Evolutionary conservation across 108 stramenopile genomes (phyloP).

Genomic region (Cyclostephanos tholiformis): DNA sequence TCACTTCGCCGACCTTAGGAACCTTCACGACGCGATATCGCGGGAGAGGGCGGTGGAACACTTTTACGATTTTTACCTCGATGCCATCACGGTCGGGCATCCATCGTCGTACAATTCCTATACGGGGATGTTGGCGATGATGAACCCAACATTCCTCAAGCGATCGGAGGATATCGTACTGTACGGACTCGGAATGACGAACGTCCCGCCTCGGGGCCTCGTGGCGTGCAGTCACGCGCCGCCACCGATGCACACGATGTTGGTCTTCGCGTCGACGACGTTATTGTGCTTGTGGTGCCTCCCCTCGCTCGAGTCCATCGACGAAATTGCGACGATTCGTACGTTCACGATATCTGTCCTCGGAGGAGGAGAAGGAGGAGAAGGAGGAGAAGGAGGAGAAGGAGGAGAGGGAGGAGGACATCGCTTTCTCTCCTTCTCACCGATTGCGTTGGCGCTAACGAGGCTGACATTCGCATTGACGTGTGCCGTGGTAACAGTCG

Average conservation of each 20-base stretch:
- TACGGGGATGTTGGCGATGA: slow-evolving; percentile 39
- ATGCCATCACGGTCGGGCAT: slow-evolving; percentile 11
- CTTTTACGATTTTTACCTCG: slow-evolving; percentile 33
- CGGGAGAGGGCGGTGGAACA: slow-evolving; percentile 30
- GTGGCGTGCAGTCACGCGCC: slow-evolving; percentile 35
- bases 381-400: no score
- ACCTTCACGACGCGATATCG: slow-evolving; percentile 17
- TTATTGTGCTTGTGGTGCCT: slow-evolving; percentile 39
- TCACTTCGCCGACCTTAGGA: slow-evolving; percentile 26
- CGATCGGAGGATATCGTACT: slow-evolving; percentile 42
- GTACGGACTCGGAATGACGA: slow-evolving; percentile 32
- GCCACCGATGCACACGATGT: slow-evolving; percentile 62
- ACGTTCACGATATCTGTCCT: slow-evolving; percentile 61
- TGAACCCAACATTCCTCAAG: slow-evolving; percentile 42
- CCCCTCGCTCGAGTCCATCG: slow-evolving; percentile 60
- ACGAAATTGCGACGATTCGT: slow-evolving; percentile 58
- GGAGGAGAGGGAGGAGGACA: no score
- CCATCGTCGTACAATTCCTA: slow-evolving; percentile 42
- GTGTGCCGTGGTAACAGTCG: slow-evolving; percentile 37
- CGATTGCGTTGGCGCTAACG: slow-evolving; percentile 50
- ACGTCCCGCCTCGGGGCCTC: slow-evolving; percentile 13
- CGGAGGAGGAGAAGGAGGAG: slow-evolving; percentile 46
- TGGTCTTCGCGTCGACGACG: slow-evolving; percentile 33
- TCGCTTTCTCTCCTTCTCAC: slow-evolving; percentile 48
- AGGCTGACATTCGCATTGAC: slow-evolving; percentile 52